These are phyloP conservation scores for Crucihimalaya himalaica DNA, from an alignment of 345 rosid genomes.

Conservation along the genomic window DNA sequence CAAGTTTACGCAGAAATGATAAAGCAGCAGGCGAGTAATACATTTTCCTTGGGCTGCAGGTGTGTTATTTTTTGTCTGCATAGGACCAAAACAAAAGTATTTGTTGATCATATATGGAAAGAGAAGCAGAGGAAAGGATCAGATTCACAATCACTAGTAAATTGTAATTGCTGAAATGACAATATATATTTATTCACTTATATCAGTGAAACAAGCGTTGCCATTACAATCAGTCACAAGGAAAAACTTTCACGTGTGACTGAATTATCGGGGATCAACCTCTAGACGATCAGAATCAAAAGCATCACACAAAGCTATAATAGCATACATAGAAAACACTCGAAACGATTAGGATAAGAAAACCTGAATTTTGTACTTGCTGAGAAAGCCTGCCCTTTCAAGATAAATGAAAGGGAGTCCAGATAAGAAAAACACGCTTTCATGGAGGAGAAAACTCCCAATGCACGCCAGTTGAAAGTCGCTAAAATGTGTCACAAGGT, in stretches of 20 bases:
- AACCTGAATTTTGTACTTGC: slow-evolving; percentile 97
- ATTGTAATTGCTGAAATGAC: neutral
- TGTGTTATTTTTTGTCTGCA: slow-evolving; percentile 88
- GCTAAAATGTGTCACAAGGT: slow-evolving; percentile 74
- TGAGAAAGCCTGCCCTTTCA: slow-evolving; percentile 88
- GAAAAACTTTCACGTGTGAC: neutral
- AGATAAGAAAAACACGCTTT: slow-evolving; percentile 88
- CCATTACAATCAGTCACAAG: neutral
- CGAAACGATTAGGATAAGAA: neutral
- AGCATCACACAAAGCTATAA: neutral
- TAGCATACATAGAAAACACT: neutral
- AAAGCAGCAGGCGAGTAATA: slow-evolving; percentile 71
- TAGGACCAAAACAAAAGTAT: slow-evolving; percentile 11
- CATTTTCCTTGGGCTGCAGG: slow-evolving; percentile 95
- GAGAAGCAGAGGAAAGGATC: neutral
- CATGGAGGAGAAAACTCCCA: slow-evolving; percentile 94
- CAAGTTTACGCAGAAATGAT: slow-evolving; percentile 85
- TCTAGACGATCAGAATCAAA: neutral
- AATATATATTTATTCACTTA: neutral
- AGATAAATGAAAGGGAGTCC: slow-evolving; percentile 92
- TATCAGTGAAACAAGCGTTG: neutral
- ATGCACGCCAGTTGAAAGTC: slow-evolving; percentile 93
- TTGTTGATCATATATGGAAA: neutral
- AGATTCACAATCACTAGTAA: slow-evolving; percentile 12
- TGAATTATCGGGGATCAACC: neutral